Evolutionary conservation across 2,329 filamentous ascomycete species (phyloP).

Genomic region (Beauveria asiatica): DNA sequence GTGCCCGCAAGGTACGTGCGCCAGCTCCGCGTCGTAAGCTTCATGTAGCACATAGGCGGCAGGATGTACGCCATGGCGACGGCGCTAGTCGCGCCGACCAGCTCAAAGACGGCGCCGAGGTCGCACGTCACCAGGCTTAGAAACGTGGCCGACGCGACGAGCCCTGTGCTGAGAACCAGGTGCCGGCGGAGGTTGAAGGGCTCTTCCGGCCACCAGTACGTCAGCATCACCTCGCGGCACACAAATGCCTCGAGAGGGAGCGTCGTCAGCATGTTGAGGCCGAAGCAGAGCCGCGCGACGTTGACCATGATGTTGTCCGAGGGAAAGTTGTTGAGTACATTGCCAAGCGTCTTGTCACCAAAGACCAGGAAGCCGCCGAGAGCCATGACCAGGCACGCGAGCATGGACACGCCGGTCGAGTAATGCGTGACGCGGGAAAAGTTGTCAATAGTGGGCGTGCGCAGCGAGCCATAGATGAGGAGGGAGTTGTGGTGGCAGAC

Average conservation of each 20-base stretch:
- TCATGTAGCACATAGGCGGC: conserved; percentile 91
- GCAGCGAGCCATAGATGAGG: conserved; percentile 91
- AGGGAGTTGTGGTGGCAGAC: conserved; percentile 89
- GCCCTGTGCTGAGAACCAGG: conserved; percentile 72
- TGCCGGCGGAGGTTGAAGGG: conserved; percentile 79
- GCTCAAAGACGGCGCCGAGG: conserved; percentile 85
- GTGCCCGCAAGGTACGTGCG: conserved; percentile 64
- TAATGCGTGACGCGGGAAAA: conserved; percentile 91
- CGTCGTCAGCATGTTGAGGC: conserved; percentile 97
- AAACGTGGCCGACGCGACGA: conserved; percentile 71
- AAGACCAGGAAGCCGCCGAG: conserved; percentile 87
- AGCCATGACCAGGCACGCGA: conserved; percentile 86
- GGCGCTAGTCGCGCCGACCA: conserved; percentile 91
- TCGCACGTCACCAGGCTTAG: conserved; percentile 85
- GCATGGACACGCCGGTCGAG: conserved; percentile 79
- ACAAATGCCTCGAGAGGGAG: conserved; percentile 95
- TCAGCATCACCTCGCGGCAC: conserved; percentile 91
- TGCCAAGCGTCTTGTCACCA: conserved; percentile 83
- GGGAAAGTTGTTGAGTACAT: conserved; percentile 97
- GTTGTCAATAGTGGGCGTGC: conserved; percentile 89
- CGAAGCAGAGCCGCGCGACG: conserved; percentile 88
- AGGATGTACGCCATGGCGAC: conserved; percentile 92
- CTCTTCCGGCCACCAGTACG: conserved; percentile 62
- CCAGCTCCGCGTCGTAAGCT: conserved; percentile 70
- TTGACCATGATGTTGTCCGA: conserved; percentile 88